A percentile compares a stretch with the other conserved stretches of the same genome.
phyloP scores from a whole-genome alignment of 371 early-diverging fungal species.

The Apophysomyces elegans region DNA sequence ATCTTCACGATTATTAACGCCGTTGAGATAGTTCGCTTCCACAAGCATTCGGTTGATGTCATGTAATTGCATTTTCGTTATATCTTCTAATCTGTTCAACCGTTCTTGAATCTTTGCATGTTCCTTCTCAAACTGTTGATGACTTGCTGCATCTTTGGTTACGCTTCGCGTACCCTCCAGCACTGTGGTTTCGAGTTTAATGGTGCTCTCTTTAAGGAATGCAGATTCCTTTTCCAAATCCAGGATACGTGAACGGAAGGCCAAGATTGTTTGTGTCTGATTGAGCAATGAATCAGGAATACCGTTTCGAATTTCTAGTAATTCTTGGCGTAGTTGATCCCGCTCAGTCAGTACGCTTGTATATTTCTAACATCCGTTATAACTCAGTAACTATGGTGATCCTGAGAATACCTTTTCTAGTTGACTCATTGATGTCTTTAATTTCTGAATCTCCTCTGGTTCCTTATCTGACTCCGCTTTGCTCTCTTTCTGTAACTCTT shows the following conservation, averaged over 20 bases:
- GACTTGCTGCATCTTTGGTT: conserved; percentile 33
- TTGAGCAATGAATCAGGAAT: conserved; percentile 54
- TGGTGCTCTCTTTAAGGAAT: conserved; percentile 38
- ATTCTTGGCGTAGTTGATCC: conserved; percentile 67
- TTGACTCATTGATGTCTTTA: conserved; percentile 61
- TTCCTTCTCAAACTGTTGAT: conserved; percentile 51
- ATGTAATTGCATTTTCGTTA: conserved; percentile 63
- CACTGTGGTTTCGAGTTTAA: conserved; percentile 33
- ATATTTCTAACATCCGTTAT: conserved; percentile 52
- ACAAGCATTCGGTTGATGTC: conserved; percentile 72
- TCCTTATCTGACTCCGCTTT: conserved; percentile 19
- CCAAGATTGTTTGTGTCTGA: conserved; percentile 54
- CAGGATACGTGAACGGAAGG: conserved; percentile 50
- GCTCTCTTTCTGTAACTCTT: conserved; percentile 32
- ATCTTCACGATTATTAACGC: conserved; percentile 37
- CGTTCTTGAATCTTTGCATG: conserved; percentile 66
- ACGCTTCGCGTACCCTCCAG: conserved; percentile 46
- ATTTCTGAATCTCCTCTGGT: conserved; percentile 49
- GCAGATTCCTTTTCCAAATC: conserved; percentile 52
- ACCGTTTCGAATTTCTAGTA: conserved; percentile 61
- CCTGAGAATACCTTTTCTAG: conserved; percentile 57
- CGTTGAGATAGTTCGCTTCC: conserved; percentile 62
- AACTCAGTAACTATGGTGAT: neutral
- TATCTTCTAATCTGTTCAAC: conserved; percentile 63
- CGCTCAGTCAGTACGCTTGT: conserved; percentile 60